Evolutionary conservation across 1,284 basidiomycete genomes (phyloP), one percentile per base, ranked within the genome.

Genomic region (Stereum hirsutum): DNA sequence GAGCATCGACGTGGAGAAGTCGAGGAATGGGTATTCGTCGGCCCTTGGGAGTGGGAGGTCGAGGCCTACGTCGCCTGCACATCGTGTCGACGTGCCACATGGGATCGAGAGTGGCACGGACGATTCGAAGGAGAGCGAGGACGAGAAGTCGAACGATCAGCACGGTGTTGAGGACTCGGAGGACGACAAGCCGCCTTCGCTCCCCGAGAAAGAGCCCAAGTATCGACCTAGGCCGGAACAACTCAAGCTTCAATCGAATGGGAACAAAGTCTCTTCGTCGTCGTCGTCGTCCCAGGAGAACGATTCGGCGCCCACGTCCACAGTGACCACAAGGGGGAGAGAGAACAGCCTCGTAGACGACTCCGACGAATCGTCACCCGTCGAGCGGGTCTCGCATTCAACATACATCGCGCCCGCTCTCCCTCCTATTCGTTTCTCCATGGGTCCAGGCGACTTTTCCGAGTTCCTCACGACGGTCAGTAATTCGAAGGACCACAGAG

Each of bases 361-460:
- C 6, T 55, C 58, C 27, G 55, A 53, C 19, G 77, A 78, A 51
- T 69, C 69, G 5, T 72, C 75, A 1, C 70, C 74, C 2, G 74
- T 83, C 15, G 74, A 82, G 57, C 72, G 69, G 41, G 77, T 72
- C n/a, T 80, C 78, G 14, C 74, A 72, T 51, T 69, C 82, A 11
- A 87, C 85, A 15, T 87, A 78, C 58, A 86, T 87, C 43, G 81
- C 83, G 1, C 86, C 86, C 34, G 85, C 85, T 5, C 64, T 89
- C 24, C 86, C 85, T 4, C 86, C 86, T 0, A 88, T 89, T 52
- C 76, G 87, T 20, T 83, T 89, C 56, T 91, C 88, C 7, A 76
- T 93, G 69, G 82, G 78, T 51, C 72, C 78, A 32, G 69, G 75
- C 2, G 89, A 92, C 59, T 89, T 93, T 51, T 75, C 82, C 1